Conservation (phyloP, 78 protist genomes). For the Dictyostelium discoideum region dicty_2.7 NC_007088.5:3591001-3591500, state of each 20-base stretch:
- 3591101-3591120: not conserved
- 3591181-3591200: not conserved
- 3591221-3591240: not conserved
- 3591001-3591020: not conserved
- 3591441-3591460: slow-evolving; percentile 39
- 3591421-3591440: not conserved
- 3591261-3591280: not conserved
- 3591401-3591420: not conserved
- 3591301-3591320: not conserved
- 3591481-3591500: not conserved
- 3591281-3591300: not conserved
- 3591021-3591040: not conserved
- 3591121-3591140: not conserved
- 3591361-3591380: slow-evolving; percentile 57
- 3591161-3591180: slow-evolving; percentile 1
- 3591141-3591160: slow-evolving; percentile 54
- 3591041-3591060: not conserved
- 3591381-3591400: slow-evolving; percentile 40
- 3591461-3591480: not conserved
- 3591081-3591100: not conserved
- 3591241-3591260: slow-evolving; percentile 2
- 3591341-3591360: slow-evolving; percentile 41
- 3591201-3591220: not conserved
- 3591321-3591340: not conserved
- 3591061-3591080: not conserved